Evolutionary conservation across 2,329 filamentous ascomycete genomes (phyloP), one percentile per base, ranked within the genome.

Genomic region (Pestalotiopsis sp.): DNA sequence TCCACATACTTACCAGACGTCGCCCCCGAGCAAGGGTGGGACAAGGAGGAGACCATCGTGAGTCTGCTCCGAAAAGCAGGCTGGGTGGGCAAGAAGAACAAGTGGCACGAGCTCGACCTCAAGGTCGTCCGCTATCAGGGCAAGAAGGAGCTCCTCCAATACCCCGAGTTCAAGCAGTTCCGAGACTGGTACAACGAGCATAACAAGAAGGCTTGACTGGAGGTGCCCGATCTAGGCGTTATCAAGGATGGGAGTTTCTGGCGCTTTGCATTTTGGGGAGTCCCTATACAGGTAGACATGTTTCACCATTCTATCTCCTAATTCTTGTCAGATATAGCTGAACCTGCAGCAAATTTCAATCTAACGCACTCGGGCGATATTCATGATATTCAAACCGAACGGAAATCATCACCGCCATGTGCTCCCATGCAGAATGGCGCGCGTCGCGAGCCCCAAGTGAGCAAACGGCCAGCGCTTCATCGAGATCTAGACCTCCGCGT

Each of bases 31-130:
- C 96, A 98, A 79, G 95, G 93, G 17, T 99, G 96, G 96, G 93
- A 88, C 12, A 95, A 96, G 80, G 95, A 98, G 78, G 93, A 98
- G 85, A 93, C 95, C 0, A 80, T 99, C 2, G 87, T 94, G 66
- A 97, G 93, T 80, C 82, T 98, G 77, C 96, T 98, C 91, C 87
- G 93, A 69, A 99, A 99, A 85, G 95, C 95, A 0, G 96, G 96
- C 1, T 99, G 95, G 95, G 87, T 87, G 68, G 94, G 94, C 1
- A 93, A 91, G 87, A 89, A 86, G 71, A 92, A 92, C 1, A 86
- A 88, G 56, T 98, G 95, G 95, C 87, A 87, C 73, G 91, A 93
- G 69, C 90, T 98, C 23, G 90, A 93, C 65, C 84, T 97, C 78
- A 90, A 90, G 74, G 90, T 96, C 2, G 90, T 95, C 67, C 87